Evolutionary conservation across 768 basidiomycete genomes (phyloP), one percentile per base, ranked within the genome.

Genomic region (Suillus occidentalis): DNA sequence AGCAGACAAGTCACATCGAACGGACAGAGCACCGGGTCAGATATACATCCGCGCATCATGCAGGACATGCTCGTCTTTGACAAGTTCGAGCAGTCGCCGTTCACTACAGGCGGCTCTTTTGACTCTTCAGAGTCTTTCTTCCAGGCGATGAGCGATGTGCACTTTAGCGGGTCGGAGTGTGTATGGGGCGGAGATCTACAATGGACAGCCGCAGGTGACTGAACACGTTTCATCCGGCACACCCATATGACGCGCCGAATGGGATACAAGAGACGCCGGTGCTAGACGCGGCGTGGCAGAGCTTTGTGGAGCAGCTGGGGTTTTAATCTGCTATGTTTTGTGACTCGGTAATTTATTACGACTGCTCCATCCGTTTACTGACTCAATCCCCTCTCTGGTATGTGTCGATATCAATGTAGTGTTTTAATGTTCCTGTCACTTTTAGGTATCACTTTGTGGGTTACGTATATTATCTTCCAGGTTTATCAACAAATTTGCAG

Each of bases 291-390:
- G 83, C 86, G 1, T 91, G 89, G 88, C 84, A 86, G 71, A 83
- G 80, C 66, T 87, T 91, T 52, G 84, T 88, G 52, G 87, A 89
- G 72, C 89, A 90, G 68, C 78, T 91, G 52, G 89, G 89, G 3
- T 83, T 83, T 65, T 81, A 64, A 22, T 45, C 20, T 49, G 34
- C 5, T n/a, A 20, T 49, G 25, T 16, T 28, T 34, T 40, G 12
- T 2, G 20, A n/a, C 56, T 22, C 7, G n/a, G n/a, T 28, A 18
- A 58, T 8, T 39, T 39, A 58, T 39, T 22, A 25, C 12, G 20
- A 34, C 31, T 40, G 16, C 18, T 53, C 18, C 31, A 20, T 53
- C 18, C 10, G 4, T 53, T 25, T 58, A 14, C 14, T 22, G 13
- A 22, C 36, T 22, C 22, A 4, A 18, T 57, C 13, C 7, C 22